phyloP scores from a whole-genome alignment of 1,139 yeast genomes.

The Nakaseomyces delphensis region DNA sequence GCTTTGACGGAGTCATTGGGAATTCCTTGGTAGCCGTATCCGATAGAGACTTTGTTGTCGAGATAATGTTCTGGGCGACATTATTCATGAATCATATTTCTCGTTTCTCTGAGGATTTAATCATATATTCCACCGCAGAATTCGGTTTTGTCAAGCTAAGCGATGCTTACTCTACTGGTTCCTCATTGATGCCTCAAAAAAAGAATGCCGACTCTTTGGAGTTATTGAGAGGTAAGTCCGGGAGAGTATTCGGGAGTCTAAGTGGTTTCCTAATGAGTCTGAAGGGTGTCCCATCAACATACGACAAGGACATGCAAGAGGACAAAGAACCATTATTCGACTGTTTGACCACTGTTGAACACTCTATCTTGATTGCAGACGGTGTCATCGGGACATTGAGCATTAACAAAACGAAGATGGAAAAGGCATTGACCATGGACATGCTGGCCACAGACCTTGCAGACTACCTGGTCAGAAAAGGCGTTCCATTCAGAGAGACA shows the following conservation, averaged over 20 bases:
- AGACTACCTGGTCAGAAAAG: slow-evolving; percentile 91
- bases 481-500: slow-evolving; percentile 98
- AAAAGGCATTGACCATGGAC: slow-evolving; percentile 87
- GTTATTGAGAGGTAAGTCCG: slow-evolving; percentile 90
- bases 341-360: slow-evolving; percentile 81
- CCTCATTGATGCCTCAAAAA: slow-evolving; percentile 98
- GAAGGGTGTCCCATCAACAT: slow-evolving; percentile 93
- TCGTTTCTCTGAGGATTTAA: slow-evolving; percentile 86
- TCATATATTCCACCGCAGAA: slow-evolving; percentile 93
- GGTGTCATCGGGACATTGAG: slow-evolving; percentile 85
- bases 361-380: slow-evolving; percentile 86
- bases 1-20: slow-evolving; percentile 80
- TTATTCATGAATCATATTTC: slow-evolving; percentile 92
- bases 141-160: slow-evolving; percentile 89
- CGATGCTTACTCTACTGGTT: slow-evolving; percentile 97
- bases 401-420: slow-evolving; percentile 69
- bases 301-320: slow-evolving; percentile 97
- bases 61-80: slow-evolving; percentile 95
- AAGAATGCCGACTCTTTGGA: slow-evolving; percentile 96
- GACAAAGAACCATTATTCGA: slow-evolving; percentile 97
- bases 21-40: slow-evolving; percentile 92
- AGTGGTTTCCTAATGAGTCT: slow-evolving; percentile 94
- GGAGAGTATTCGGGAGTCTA: slow-evolving; percentile 90
- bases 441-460: slow-evolving; percentile 99
- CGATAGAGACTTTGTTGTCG: slow-evolving; percentile 96